Evolutionary conservation across 1,284 basidiomycete genomes (phyloP).

Genomic region (Fistulina hepatica): DNA sequence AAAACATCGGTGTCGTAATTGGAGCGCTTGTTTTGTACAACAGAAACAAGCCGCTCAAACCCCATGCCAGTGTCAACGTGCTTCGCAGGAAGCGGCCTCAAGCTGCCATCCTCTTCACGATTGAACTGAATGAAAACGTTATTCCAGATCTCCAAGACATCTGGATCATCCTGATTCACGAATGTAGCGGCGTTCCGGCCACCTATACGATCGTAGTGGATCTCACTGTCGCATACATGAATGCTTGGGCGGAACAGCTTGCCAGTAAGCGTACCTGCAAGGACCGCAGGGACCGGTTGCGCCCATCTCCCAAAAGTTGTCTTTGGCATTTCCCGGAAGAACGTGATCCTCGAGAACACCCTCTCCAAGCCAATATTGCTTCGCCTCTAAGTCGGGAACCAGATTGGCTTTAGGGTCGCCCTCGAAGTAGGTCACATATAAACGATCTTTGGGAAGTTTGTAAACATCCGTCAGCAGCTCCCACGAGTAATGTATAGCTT

Average conservation of each 20-base stretch:
- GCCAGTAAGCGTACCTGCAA: constrained; percentile 52
- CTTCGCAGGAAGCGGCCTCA: constrained; percentile 79
- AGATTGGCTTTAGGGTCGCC: constrained; percentile 84
- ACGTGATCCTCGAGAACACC: constrained; percentile 88
- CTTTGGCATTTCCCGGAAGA: constrained; percentile 89
- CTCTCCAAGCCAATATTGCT: constrained; percentile 76
- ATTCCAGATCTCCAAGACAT: constrained; percentile 99
- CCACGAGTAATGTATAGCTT: constrained; percentile 91
- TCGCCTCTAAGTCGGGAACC: constrained; percentile 81
- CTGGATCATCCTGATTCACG: constrained; percentile 92
- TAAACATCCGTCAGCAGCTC: constrained; percentile 87
- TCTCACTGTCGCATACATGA: constrained; percentile 49
- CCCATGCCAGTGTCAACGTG: constrained; percentile 99
- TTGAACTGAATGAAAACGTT: constrained; percentile 99
- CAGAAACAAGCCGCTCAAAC: constrained; percentile 94
- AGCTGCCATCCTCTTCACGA: constrained; percentile 79
- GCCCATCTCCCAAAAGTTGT: constrained; percentile 99
- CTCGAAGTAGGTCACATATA: constrained; percentile 98
- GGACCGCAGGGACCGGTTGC: constrained; percentile 96
- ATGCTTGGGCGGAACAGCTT: constrained; percentile 6
- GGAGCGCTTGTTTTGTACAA: constrained; percentile 82
- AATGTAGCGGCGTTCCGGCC: constrained; percentile 85
- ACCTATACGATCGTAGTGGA: constrained; percentile 95
- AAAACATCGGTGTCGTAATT: constrained; percentile 99
- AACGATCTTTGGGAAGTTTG: constrained; percentile 78